Conservation (phyloP, 2,329 filamentous ascomycete genomes). For the Colletotrichum camelliae region DNA sequence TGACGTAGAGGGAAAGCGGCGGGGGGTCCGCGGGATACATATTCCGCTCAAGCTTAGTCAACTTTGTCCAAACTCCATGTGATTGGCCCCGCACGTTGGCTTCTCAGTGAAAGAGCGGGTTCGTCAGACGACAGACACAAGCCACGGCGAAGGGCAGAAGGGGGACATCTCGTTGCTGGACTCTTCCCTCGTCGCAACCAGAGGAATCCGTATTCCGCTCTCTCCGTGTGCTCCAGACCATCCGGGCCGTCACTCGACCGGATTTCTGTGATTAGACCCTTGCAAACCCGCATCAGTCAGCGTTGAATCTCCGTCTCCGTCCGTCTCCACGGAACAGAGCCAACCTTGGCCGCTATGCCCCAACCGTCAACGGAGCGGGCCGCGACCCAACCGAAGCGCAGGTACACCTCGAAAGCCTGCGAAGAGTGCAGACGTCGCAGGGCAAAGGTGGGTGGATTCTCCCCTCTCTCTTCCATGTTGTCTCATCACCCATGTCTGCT, state of each 20-base stretch:
- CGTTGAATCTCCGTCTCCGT: background rate
- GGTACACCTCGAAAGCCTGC: conserved; percentile 34
- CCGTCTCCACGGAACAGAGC: background rate
- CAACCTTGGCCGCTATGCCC: background rate
- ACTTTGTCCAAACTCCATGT: background rate
- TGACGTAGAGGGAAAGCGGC: conserved; percentile 1
- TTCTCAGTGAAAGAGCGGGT: background rate
- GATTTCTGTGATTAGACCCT: background rate
- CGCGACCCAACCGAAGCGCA: conserved; percentile 16
- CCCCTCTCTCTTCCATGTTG: background rate
- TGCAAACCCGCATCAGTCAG: background rate
- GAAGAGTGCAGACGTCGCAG: conserved; percentile 40
- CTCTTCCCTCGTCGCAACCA: background rate
- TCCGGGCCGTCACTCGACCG: background rate
- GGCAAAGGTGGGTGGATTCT: conserved; percentile 32
- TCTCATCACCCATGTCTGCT: background rate
- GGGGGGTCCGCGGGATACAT: background rate
- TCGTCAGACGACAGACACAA: background rate
- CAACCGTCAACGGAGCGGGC: conserved; percentile 11
- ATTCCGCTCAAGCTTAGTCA: conserved; percentile 5
- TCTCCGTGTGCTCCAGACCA: background rate
- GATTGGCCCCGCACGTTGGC: background rate
- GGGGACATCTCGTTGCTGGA: background rate
- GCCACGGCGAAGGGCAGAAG: background rate
- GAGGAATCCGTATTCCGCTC: background rate